phyloP scores from a whole-genome alignment of 2,329 filamentous ascomycete species.

The Colletotrichum abscissum region DNA sequence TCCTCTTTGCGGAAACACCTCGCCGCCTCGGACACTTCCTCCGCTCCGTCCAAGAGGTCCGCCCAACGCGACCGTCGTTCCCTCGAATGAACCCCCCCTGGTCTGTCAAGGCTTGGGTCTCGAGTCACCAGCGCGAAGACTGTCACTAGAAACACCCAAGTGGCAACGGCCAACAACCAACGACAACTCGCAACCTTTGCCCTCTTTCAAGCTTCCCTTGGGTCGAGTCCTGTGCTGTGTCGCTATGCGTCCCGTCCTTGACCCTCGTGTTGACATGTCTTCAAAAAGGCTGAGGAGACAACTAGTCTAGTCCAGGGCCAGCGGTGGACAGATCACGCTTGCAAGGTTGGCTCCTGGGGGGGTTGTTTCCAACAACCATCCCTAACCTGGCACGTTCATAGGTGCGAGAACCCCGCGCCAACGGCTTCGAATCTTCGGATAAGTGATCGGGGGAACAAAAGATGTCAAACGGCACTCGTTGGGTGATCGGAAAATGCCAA shows the following conservation, averaged over 20 bases:
- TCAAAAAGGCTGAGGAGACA: slow-evolving; percentile 3
- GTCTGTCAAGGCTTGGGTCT: not conserved
- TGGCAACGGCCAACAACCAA: not conserved
- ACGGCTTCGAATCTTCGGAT: not conserved
- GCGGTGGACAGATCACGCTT: not conserved
- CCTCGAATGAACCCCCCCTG: not conserved
- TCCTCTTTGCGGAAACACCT: not conserved
- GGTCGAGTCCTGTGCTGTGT: not conserved
- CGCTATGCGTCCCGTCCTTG: not conserved
- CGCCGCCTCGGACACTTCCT: not conserved
- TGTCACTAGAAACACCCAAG: not conserved
- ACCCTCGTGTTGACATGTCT: not conserved
- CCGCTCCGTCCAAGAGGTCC: not conserved
- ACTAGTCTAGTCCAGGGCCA: slow-evolving; percentile 9
- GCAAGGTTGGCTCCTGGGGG: not conserved
- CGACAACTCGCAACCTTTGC: not conserved
- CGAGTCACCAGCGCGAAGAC: not conserved
- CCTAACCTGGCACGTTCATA: not conserved
- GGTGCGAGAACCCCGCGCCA: not conserved
- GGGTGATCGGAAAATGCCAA: slow-evolving; percentile 6
- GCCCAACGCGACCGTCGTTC: not conserved
- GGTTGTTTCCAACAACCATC: not conserved
- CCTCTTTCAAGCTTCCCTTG: not conserved
- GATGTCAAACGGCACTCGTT: not conserved
- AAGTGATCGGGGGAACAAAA: not conserved